phyloP scores from a whole-genome alignment of 495 filamentous ascomycete genomes.

The Neurospora sp. region DNA sequence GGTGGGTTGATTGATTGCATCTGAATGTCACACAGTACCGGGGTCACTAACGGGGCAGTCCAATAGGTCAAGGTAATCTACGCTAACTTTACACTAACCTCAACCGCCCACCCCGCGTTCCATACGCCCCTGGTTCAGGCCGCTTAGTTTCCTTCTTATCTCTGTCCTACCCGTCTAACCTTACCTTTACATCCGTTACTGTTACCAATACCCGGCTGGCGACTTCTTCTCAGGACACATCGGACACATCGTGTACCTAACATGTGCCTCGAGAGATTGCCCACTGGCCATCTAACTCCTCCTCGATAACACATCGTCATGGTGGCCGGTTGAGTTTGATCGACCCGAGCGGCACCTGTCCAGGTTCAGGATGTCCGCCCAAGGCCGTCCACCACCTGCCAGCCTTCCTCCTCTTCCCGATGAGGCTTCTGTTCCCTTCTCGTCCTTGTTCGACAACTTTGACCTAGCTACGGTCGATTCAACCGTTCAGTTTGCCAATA shows the following conservation, averaged over 20 bases:
- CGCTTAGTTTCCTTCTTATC: background rate
- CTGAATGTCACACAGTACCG: background rate
- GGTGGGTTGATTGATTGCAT: background rate
- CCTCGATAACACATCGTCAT: slow-evolving; percentile 11
- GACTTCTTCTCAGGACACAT: background rate
- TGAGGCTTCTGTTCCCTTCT: slow-evolving; percentile 21
- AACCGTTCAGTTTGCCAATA: slow-evolving; percentile 20
- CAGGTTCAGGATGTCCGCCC: slow-evolving; percentile 20
- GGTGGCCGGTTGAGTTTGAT: slow-evolving; percentile 18
- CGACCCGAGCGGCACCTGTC: slow-evolving; percentile 17
- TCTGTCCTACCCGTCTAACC: background rate
- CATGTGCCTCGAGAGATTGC: background rate
- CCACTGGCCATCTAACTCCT: background rate
- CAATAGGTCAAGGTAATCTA: background rate
- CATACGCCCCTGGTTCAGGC: background rate
- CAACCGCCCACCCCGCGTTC: background rate
- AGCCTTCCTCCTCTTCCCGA: slow-evolving; percentile 17
- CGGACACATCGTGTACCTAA: background rate
- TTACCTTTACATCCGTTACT: background rate
- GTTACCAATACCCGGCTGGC: background rate
- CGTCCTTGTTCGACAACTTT: slow-evolving; percentile 23
- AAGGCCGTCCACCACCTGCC: slow-evolving; percentile 12
- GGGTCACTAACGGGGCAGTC: background rate
- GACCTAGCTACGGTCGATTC: slow-evolving; percentile 21
- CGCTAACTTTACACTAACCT: background rate